phyloP scores from a whole-genome alignment of 768 basidiomycete genomes.

The Pleurotus tuber-regium region DNA sequence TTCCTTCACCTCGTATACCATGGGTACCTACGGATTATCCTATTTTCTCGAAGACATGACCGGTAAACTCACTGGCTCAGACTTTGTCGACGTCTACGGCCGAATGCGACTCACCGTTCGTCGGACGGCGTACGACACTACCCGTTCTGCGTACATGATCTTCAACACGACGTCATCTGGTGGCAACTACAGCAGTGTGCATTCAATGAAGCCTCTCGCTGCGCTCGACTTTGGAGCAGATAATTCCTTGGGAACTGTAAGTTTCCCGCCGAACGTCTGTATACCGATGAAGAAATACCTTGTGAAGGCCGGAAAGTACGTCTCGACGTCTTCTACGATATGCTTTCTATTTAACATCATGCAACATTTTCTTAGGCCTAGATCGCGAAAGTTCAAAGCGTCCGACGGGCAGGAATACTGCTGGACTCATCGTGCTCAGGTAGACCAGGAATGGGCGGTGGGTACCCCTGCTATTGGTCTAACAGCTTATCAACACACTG shows the following conservation, averaged over 20 bases:
- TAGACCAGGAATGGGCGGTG: conserved; percentile 66
- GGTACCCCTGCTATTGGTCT: conserved; percentile 19
- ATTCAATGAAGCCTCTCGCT: conserved; percentile 33
- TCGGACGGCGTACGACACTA: conserved; percentile 41
- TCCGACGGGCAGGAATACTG: conserved; percentile 60
- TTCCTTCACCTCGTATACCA: conserved; percentile 13
- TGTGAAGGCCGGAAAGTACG: conserved; percentile 43
- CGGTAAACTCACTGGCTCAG: conserved; percentile 49
- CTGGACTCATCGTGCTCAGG: conserved; percentile 50
- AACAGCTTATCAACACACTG: conserved; percentile 2
- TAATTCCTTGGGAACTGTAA: conserved; percentile 51
- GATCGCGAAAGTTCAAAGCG: conserved; percentile 50
- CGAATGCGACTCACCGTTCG: conserved; percentile 51
- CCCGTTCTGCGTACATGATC: conserved; percentile 50
- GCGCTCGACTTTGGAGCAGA: conserved; percentile 50
- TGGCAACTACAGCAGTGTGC: conserved; percentile 20
- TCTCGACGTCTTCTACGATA: conserved; percentile 5
- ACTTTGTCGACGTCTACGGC: conserved; percentile 63
- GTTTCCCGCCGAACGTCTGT: conserved; percentile 31
- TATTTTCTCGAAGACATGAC: conserved; percentile 65
- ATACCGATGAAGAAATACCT: conserved; percentile 56
- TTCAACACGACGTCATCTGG: conserved; percentile 36
- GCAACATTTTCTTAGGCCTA: conserved; percentile 29
- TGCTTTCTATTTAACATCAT: neutral
- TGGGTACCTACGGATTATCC: conserved; percentile 53